Percentiles rank a stretch among this genome's conserved stretches.
Evolutionary conservation across 192 early-diverging fungal genomes (phyloP).

Genomic region (Coemansia asiatica): DNA sequence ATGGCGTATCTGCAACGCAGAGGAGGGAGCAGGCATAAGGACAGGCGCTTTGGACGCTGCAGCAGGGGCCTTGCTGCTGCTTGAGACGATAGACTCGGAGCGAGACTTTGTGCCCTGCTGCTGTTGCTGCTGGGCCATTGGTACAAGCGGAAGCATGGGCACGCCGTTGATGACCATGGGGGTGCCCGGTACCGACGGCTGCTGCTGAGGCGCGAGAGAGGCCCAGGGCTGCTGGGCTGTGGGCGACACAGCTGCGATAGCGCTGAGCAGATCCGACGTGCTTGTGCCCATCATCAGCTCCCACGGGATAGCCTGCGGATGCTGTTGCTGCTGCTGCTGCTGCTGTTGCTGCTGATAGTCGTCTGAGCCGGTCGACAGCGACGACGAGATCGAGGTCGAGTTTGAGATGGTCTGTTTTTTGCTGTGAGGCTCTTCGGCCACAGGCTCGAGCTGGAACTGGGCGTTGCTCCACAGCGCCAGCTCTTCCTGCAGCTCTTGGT

Average conservation of each 20-base stretch:
- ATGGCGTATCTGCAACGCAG: slow-evolving; percentile 16
- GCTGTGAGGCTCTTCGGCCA: slow-evolving; percentile 20
- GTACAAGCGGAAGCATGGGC: slow-evolving; percentile 30
- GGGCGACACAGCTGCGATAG: slow-evolving; percentile 20
- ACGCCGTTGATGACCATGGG: slow-evolving; percentile 21
- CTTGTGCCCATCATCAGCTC: slow-evolving; percentile 37
- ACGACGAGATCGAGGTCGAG: slow-evolving; percentile 3
- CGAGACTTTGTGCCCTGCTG: slow-evolving; percentile 5
- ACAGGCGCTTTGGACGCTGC: slow-evolving; percentile 11
- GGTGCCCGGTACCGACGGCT: slow-evolving; percentile 12
- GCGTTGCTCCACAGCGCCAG: slow-evolving; percentile 68
- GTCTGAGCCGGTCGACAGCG: slow-evolving; percentile 10
- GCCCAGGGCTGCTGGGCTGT: slow-evolving; percentile 19
- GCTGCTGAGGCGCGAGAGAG: slow-evolving; percentile 20
- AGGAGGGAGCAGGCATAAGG: slow-evolving; percentile 21
- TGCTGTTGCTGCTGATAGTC: slow-evolving; percentile 10
- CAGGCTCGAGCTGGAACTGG: slow-evolving; percentile 66
- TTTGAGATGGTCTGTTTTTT: slow-evolving; percentile 5
- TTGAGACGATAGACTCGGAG: not conserved
- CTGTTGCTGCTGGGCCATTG: slow-evolving; percentile 21
- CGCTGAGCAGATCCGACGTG: slow-evolving; percentile 30
- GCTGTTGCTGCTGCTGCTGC: too few species aligned
- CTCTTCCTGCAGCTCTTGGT: slow-evolving; percentile 65
- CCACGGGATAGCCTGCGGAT: slow-evolving; percentile 27
- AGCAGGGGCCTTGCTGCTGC: slow-evolving; percentile 7